Conservation (phyloP, 73 alveolate genomes). For the Tetrahymena malaccensis region DNA sequence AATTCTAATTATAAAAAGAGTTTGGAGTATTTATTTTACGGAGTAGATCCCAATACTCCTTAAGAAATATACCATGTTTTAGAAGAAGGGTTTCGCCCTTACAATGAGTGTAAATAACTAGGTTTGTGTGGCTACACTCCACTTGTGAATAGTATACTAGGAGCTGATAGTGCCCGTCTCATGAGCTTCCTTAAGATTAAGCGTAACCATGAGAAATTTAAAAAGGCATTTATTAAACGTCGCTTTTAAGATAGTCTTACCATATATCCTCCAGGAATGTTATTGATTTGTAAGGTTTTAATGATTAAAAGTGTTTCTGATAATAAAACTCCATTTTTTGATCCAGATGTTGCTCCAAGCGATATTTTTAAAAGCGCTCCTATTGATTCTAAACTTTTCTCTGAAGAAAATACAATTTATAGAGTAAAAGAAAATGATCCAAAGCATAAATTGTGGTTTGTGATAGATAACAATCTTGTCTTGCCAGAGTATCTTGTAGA, state of each 20-base stretch:
- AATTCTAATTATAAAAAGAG: slow-evolving; percentile 54
- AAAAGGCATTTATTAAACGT: slow-evolving; percentile 30
- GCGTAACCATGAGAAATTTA: slow-evolving; percentile 40
- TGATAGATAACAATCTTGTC: slow-evolving; percentile 68
- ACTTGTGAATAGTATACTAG: slow-evolving; percentile 54
- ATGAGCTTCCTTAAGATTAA: slow-evolving; percentile 26
- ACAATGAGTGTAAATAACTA: slow-evolving; percentile 45
- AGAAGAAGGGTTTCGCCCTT: slow-evolving; percentile 75
- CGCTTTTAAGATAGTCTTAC: slow-evolving; percentile 45
- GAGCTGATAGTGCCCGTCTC: slow-evolving; percentile 70
- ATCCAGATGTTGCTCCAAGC: slow-evolving; percentile 45
- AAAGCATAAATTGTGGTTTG: slow-evolving; percentile 72
- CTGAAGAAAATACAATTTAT: slow-evolving; percentile 50
- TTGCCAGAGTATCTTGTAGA: slow-evolving; percentile 84
- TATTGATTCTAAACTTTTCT: slow-evolving; percentile 30
- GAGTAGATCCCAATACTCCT: slow-evolving; percentile 63
- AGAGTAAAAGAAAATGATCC: slow-evolving; percentile 59
- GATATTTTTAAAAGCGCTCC: slow-evolving; percentile 60
- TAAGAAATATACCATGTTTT: slow-evolving; percentile 64
- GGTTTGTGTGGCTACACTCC: slow-evolving; percentile 58
- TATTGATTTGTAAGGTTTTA: slow-evolving; percentile 72
- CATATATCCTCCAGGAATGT: slow-evolving; percentile 61
- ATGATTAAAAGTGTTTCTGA: slow-evolving; percentile 64
- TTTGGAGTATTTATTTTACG: slow-evolving; percentile 76
- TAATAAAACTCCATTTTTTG: slow-evolving; percentile 37